Evolutionary conservation across 305 asterid genomes (phyloP).

Genomic region (Fraxinus dipetala): DNA sequence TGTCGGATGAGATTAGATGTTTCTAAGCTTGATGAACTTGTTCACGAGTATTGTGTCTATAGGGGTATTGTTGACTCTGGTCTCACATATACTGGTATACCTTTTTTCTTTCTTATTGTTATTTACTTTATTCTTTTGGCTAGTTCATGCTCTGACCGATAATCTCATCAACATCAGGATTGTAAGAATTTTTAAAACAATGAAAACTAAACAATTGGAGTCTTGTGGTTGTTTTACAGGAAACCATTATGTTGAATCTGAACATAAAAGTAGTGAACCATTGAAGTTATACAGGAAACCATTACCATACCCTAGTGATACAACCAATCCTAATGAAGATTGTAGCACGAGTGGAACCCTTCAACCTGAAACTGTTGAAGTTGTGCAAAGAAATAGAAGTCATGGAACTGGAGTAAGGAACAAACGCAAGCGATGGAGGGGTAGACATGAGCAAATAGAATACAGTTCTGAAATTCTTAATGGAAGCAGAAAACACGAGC

Average conservation of each 20-base stretch:
- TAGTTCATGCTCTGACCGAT: constrained; percentile 8
- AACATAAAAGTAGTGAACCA: constrained; percentile 10
- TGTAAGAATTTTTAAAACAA: constrained; percentile 31
- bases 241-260: constrained; percentile 39
- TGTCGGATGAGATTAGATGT: constrained; percentile 77
- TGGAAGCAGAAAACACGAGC: constrained; percentile 49
- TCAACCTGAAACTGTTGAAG: constrained; percentile 45
- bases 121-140: background rate
- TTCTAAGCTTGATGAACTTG: constrained; percentile 80
- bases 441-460: constrained; percentile 63
- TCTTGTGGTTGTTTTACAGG: constrained; percentile 49
- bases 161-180: constrained; percentile 34
- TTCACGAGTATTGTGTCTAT: constrained; percentile 85
- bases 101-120: constrained; percentile 11
- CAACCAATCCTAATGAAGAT: constrained; percentile 48
- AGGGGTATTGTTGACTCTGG: constrained; percentile 75
- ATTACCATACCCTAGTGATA: constrained; percentile 44
- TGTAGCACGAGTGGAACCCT: constrained; percentile 75
- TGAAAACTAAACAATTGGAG: constrained; percentile 41
- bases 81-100: constrained; percentile 42
- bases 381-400: constrained; percentile 51
- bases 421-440: constrained; percentile 93
- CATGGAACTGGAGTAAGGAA: constrained; percentile 63
- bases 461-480: constrained; percentile 36
- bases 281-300: background rate